Evolutionary conservation across 192 early-diverging fungal genomes (phyloP).

Genomic region (Thamnidium elegans): DNA sequence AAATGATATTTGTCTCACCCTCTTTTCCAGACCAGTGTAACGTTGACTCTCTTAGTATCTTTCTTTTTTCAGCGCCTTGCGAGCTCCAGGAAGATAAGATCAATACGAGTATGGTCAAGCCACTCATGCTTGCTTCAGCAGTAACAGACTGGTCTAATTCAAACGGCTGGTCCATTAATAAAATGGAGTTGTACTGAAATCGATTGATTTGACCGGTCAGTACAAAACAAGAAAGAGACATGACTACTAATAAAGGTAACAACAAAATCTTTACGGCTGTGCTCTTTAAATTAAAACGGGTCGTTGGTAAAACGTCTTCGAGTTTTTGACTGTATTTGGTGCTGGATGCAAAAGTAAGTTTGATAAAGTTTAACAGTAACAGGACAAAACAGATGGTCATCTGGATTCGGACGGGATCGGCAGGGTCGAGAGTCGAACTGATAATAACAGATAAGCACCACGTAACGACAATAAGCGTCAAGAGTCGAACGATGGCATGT

Average conservation of each 20-base stretch:
- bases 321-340: constrained; percentile 38
- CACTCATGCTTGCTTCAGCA: constrained; percentile 14
- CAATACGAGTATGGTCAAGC: constrained; percentile 43
- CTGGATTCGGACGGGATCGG: constrained; percentile 53
- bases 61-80: constrained; percentile 39
- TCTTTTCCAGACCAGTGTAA: constrained; percentile 35
- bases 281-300: constrained; percentile 33
- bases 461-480: constrained; percentile 49
- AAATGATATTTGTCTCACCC: constrained; percentile 39
- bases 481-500: constrained; percentile 49
- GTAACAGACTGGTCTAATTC: constrained; percentile 13
- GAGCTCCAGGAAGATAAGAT: constrained; percentile 54
- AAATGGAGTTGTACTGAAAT: constrained; percentile 37
- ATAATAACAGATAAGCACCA: constrained; percentile 54
- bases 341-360: constrained; percentile 30
- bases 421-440: constrained; percentile 40
- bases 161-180: constrained; percentile 30
- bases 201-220: constrained; percentile 41
- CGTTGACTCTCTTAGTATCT: constrained; percentile 42
- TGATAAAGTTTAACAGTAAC: constrained; percentile 37
- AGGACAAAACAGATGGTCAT: constrained; percentile 49
- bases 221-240: constrained; percentile 47
- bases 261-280: constrained; percentile 39
- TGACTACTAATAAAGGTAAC: constrained; percentile 47
- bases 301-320: constrained; percentile 26